Base-by-base conservation (phyloP, 805 yeast species). In the Yarrowia sp. region DNA sequence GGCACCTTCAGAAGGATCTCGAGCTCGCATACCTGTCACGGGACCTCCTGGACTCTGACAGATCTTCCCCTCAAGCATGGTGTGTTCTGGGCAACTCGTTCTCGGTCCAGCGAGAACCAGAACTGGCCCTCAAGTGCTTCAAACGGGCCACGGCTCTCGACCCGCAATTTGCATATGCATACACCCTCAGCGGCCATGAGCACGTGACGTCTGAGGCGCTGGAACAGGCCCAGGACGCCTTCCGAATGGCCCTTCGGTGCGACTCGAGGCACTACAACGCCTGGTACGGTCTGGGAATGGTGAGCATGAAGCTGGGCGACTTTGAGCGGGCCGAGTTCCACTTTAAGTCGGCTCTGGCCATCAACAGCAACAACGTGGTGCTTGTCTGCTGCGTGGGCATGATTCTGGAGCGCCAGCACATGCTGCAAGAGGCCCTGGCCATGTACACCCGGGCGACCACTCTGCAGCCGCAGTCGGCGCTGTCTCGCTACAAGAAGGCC, bases 281-380 rank as follows among this genome's bases (percentile, higher is more conserved):
- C 0, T 86, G 93, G 74, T 95, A 95, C 74, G 99, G 99, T 34
- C 85, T 95, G 68, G 99, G 98, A 9, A 92, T 92, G 94, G 96
- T 92, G 36, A 89, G 88, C 76, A 84, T 92, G 76, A 91, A 92
- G 73, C 79, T 92, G 65, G 98, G 98, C 6, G 92, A 91, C 72
- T 87, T 87, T 74, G 86, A 85, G 52, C 86, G 87, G 73, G 97
- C 98, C 0, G 93, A 92, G 73, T 85, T 86, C 70, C 96, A 92
- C 77, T 92, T 94, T 79, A 81, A 92, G 67, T 91, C 89, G 74
- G 98, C 98, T 0, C 86, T 90, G 15, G 85, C 88, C 43, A 91
- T 95, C 60, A 95, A 95, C 74, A 97, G 98, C 0, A 89, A 88
- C 53, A 94, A 95, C 77, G 90, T 91, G 3, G 92, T 95, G 49